Percentiles rank a stretch among this genome's conserved stretches.
Conservation (phyloP, 2,329 filamentous ascomycete genomes). For the Fusarium papillatum region DNA sequence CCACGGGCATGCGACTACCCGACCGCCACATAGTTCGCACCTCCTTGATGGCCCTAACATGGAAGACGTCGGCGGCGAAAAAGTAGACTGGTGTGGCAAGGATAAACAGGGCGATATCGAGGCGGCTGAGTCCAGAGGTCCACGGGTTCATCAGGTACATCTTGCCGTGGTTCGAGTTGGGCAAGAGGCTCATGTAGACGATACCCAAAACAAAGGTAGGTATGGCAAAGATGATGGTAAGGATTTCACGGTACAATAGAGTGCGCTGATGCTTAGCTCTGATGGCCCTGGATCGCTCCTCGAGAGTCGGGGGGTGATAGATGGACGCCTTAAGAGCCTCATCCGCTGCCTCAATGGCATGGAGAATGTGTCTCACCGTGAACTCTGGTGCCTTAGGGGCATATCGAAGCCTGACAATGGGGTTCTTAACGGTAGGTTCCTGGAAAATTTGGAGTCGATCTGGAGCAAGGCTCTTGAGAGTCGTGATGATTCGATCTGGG, state of each 20-base stretch:
- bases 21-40: slow-evolving; percentile 82
- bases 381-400: slow-evolving; percentile 75
- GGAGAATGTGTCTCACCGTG: slow-evolving; percentile 82
- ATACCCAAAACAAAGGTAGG: slow-evolving; percentile 91
- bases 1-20: slow-evolving; percentile 78
- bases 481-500: slow-evolving; percentile 68
- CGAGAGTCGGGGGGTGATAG: slow-evolving; percentile 85
- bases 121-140: slow-evolving; percentile 79
- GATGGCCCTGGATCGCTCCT: slow-evolving; percentile 83
- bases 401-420: slow-evolving; percentile 80
- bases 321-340: slow-evolving; percentile 76
- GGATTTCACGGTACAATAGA: slow-evolving; percentile 77
- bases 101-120: slow-evolving; percentile 85
- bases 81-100: slow-evolving; percentile 91
- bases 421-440: slow-evolving; percentile 69
- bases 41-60: slow-evolving; percentile 83
- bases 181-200: slow-evolving; percentile 89
- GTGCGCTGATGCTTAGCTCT: slow-evolving; percentile 77
- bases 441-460: slow-evolving; percentile 65
- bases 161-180: slow-evolving; percentile 67
- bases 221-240: slow-evolving; percentile 79
- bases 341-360: slow-evolving; percentile 76
- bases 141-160: slow-evolving; percentile 79
- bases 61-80: slow-evolving; percentile 88
- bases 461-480: slow-evolving; percentile 65